These are phyloP conservation scores for Metschnikowia cerradonensis DNA, from an alignment of 805 yeast genomes.

Conservation along the genomic window DNA sequence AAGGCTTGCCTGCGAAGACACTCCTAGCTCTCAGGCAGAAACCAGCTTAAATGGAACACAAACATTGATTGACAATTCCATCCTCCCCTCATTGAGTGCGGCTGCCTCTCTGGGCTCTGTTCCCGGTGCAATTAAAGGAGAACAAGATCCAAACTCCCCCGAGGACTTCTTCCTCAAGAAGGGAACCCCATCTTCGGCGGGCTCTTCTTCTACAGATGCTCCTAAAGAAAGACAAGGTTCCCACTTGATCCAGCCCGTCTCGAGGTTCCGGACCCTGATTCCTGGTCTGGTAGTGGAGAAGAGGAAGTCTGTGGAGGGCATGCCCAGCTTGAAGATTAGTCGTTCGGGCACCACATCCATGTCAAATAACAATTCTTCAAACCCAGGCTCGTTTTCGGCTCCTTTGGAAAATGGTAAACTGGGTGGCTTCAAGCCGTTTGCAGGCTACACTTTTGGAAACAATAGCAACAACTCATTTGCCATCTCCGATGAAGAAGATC, in stretches of 20 bases:
- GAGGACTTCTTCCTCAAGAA: slow-evolving; percentile 49
- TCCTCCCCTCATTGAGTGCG: slow-evolving; percentile 35
- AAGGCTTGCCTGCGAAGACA: not conserved
- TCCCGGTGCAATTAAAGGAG: slow-evolving; percentile 19
- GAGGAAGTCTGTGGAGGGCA: slow-evolving; percentile 32
- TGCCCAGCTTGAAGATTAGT: slow-evolving; percentile 35
- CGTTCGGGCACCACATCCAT: slow-evolving; percentile 20
- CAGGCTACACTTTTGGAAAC: slow-evolving; percentile 20
- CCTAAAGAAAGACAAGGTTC: slow-evolving; percentile 24
- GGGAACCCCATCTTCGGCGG: slow-evolving; percentile 20
- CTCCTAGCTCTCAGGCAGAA: not conserved
- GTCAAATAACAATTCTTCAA: slow-evolving; percentile 15
- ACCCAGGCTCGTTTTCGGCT: slow-evolving; percentile 8
- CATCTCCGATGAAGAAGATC: slow-evolving; percentile 29
- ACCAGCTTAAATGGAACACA: not conserved
- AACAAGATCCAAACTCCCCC: slow-evolving; percentile 33
- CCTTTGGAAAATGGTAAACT: slow-evolving; percentile 4
- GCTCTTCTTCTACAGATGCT: slow-evolving; percentile 19
- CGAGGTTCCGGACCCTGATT: slow-evolving; percentile 30
- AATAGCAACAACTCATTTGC: slow-evolving; percentile 29
- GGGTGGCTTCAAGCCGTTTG: slow-evolving; percentile 8
- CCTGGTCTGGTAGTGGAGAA: slow-evolving; percentile 34
- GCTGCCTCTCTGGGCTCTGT: slow-evolving; percentile 22
- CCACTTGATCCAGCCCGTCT: slow-evolving; percentile 43
- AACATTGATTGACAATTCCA: slow-evolving; percentile 20